Evolutionary conservation across 108 stramenopile species (phyloP), one percentile per base, ranked within the genome.

Genomic region (Skeletonema potamos): DNA sequence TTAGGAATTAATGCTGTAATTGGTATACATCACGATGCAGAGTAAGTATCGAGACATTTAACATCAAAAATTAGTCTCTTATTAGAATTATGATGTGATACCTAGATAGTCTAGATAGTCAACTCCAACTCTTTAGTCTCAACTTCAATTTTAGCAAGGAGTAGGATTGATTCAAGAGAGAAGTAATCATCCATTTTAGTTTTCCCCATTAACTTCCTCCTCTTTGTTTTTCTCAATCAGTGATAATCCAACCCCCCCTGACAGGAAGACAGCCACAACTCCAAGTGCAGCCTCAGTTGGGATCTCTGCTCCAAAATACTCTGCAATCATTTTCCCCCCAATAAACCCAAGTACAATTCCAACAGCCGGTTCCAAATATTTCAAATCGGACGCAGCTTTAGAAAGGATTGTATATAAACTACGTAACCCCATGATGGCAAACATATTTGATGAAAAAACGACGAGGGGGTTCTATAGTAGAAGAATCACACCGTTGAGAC

Each of bases 391-490:
- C 37, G 97, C 94, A 4, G 96, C 98, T 56, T 94, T 94, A 39
- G 94, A 90, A 17, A 98, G 81, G 27, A 97, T 85, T 11, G 87
- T 86, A 74, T 96, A 98, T 62, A 98, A 76, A 81, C 94, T 95
- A 29, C 98, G 92, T 27, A 98, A 84, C 15, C 92, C 96, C 86
- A 94, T 86, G 58, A 98, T 98, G 28, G 98, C 98, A 77, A 97
- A 98, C 76, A 98, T 90, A 72, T 98, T 98, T 55, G 95, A 96
- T 1, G 93, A 85, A 70, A 96, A 97, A 7, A 98, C 94, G 7
- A 98, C 82, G 48, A 97, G 58, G 15, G 98, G 98, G 79, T 97
- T 93, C 93, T 88, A 44, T n/a, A 24, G n/a, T 27, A 64, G 20
- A 36, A 60, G 58, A 22, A 54, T 17, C 22, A 17, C 37, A 4